Base-by-base conservation (phyloP, 805 yeast genomes). In the Candida saitoana region DNA sequence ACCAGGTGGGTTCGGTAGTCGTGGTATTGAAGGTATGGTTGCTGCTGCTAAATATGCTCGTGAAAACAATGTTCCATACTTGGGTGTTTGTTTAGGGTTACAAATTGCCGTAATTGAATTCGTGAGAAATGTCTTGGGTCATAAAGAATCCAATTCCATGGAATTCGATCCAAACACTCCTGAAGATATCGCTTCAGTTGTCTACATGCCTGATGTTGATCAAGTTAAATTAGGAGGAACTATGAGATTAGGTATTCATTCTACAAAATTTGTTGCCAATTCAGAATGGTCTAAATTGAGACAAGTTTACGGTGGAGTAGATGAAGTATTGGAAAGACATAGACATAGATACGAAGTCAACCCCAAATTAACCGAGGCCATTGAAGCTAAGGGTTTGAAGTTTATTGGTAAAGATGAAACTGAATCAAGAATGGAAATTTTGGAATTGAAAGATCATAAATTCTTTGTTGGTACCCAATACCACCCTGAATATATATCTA, bases 11-110 rank as follows among this genome's bases (percentile, higher is more conserved):
- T 93, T 93, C 59, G 99, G 99, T 45, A 68, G 80, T 38, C 84
- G 99, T 66, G 99, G 99, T 68, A 87, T 88, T 45, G 98, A 93
- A 69, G 99, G 99, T 55, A 93, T 93, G 99, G 75, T 93, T 61
- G 71, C 87, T 30, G 99, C 98, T 46, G 95, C 97, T 42, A 84
- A 87, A 65, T 93, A 95, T 84, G 99, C 99, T n/a, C 83, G 99
- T 71, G 96, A 85, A 65, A 88, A 88, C 71, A 78, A 84, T 57
- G 78, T 88, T 45, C 99, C 99, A 39, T 93, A 84, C 67, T 75
- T 93, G 58, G 99, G 99, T 63, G 95, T 93, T 48, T 93, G 99
- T 70, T 77, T 93, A 44, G 99, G 99, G 47, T 80, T 93, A 71
- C 99, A 93, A 73, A 79, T 93, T 58, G 99, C 98, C 4, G 95